Evolutionary conservation across 768 basidiomycete species (phyloP).

Genomic region (Rhodotorula paludigena): DNA sequence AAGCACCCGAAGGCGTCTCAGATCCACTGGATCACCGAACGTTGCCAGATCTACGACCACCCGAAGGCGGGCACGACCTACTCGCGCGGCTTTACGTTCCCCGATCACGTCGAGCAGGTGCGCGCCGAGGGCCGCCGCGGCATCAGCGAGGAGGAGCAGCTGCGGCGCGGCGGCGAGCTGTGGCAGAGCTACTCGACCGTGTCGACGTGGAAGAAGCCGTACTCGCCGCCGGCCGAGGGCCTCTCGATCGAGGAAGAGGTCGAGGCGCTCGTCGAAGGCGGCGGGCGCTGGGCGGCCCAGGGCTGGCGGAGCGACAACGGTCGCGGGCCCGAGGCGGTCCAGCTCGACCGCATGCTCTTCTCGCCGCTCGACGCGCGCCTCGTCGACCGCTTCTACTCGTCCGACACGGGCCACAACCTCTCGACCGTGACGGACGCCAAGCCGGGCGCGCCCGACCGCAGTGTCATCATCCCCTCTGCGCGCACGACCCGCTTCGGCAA

Average conservation of each 20-base stretch:
- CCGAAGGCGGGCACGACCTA: slow-evolving; percentile 90
- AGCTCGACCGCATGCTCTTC: slow-evolving; percentile 44
- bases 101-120: slow-evolving; percentile 72
- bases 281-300: slow-evolving; percentile 37
- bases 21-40: slow-evolving; percentile 84
- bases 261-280: slow-evolving; percentile 86
- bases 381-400: background rate
- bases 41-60: slow-evolving; percentile 98
- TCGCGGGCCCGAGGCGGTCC: slow-evolving; percentile 25
- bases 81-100: slow-evolving; percentile 91
- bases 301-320: slow-evolving; percentile 31
- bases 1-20: slow-evolving; percentile 66
- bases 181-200: slow-evolving; percentile 71
- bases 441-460: slow-evolving; percentile 30
- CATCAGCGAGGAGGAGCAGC: slow-evolving; percentile 44
- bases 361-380: slow-evolving; percentile 51
- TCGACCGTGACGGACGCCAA: slow-evolving; percentile 10
- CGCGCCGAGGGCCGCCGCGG: slow-evolving; percentile 50
- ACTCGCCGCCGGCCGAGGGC: slow-evolving; percentile 63
- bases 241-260: slow-evolving; percentile 66
- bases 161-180: slow-evolving; percentile 45
- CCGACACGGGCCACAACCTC: background rate
- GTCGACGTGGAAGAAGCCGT: slow-evolving; percentile 72
- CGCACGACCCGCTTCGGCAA: slow-evolving; percentile 37
- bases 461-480: slow-evolving; percentile 19